Conservation (phyloP, 2,329 filamentous ascomycete species). For the Talaromyces atroroseus region DNA sequence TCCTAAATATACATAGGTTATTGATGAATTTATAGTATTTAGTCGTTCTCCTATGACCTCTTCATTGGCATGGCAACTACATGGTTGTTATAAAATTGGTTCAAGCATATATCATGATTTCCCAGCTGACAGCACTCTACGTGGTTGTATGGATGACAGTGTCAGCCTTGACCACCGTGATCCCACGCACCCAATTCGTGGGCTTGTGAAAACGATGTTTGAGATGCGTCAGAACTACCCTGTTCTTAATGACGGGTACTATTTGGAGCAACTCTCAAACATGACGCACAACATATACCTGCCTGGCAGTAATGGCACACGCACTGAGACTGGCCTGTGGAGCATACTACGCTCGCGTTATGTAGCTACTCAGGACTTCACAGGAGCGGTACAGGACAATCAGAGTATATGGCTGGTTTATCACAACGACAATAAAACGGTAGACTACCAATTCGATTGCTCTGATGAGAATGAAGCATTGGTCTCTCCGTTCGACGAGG, state of each 20-base stretch:
- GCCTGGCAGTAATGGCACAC: slow-evolving; percentile 43
- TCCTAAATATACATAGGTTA: not conserved
- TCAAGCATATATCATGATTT: slow-evolving; percentile 50
- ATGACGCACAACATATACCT: slow-evolving; percentile 44
- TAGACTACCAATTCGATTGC: slow-evolving; percentile 52
- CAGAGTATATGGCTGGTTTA: slow-evolving; percentile 34
- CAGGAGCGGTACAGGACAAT: slow-evolving; percentile 28
- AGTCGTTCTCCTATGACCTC: slow-evolving; percentile 54
- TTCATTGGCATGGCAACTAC: slow-evolving; percentile 53
- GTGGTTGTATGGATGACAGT: slow-evolving; percentile 49
- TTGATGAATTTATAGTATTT: slow-evolving; percentile 37
- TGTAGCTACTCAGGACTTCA: slow-evolving; percentile 43
- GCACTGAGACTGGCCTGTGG: slow-evolving; percentile 53
- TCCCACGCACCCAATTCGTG: slow-evolving; percentile 52
- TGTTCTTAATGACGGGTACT: slow-evolving; percentile 51
- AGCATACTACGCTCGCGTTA: slow-evolving; percentile 47
- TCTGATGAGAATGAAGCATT: slow-evolving; percentile 38
- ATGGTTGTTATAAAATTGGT: slow-evolving; percentile 54
- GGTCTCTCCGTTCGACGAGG: slow-evolving; percentile 48
- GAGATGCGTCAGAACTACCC: slow-evolving; percentile 50
- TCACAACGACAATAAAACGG: slow-evolving; percentile 36
- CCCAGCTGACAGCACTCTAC: slow-evolving; percentile 46
- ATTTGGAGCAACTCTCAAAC: slow-evolving; percentile 48
- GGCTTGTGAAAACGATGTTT: slow-evolving; percentile 52
- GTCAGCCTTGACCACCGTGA: slow-evolving; percentile 55